phyloP scores from a whole-genome alignment of 371 early-diverging fungal genomes.

The Mortierella sp. region DNA sequence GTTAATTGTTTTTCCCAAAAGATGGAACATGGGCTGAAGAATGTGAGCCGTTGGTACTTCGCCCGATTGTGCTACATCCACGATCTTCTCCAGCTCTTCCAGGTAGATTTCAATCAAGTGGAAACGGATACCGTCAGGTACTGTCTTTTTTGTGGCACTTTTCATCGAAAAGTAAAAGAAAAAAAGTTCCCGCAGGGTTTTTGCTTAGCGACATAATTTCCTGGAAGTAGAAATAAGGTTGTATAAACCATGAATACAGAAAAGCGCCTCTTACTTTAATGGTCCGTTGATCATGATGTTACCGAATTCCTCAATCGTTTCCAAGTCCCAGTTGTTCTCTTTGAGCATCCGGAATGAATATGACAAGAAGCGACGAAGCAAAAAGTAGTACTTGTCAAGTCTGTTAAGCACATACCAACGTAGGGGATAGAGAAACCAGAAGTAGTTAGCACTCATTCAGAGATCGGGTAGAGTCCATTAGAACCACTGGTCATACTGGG shows the following conservation, averaged over 20 bases:
- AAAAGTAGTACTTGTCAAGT: conserved; percentile 88
- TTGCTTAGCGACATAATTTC: too few species aligned
- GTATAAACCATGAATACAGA: too few species aligned
- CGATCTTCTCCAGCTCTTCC: conserved; percentile 80
- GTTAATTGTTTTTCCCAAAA: conserved; percentile 65
- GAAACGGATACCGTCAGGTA: conserved; percentile 83
- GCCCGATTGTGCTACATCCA: conserved; percentile 59
- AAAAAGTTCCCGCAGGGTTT: neutral
- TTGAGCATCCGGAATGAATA: conserved; percentile 77
- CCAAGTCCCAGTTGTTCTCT: conserved; percentile 72
- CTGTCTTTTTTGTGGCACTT: conserved; percentile 69
- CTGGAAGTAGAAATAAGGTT: too few species aligned
- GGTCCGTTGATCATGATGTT: conserved; percentile 75
- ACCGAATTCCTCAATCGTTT: conserved; percentile 67
- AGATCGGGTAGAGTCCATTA: neutral
- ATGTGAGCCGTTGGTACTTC: conserved; percentile 71
- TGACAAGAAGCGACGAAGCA: conserved; percentile 80
- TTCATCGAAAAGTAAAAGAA: neutral
- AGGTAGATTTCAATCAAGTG: conserved; percentile 86
- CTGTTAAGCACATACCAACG: conserved; percentile 49
- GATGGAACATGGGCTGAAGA: conserved; percentile 73
- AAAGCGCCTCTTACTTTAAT: conserved; percentile 72
- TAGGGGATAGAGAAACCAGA: neutral
- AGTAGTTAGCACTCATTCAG: too few species aligned
- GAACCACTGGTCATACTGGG: too few species aligned